Base-by-base conservation (phyloP, 1,284 basidiomycete species). In the Abortiporus biennis region DNA sequence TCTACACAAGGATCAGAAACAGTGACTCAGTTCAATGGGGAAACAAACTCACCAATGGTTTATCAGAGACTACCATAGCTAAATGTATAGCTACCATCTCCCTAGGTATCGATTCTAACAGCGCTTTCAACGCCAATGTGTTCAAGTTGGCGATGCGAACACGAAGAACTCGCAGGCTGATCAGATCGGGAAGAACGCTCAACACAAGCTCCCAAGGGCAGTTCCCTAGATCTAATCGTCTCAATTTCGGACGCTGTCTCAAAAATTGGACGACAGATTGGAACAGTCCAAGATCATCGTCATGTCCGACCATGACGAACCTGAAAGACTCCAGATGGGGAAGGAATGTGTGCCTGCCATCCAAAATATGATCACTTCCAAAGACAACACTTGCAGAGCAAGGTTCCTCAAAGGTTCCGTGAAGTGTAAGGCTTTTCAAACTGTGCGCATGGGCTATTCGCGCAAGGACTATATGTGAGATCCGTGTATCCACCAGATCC, bases 401-500 rank as follows among this genome's bases (percentile, higher is more conserved):
- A 0, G 77, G 73, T 43, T 78, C 74, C 50, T 78, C 76, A 46
- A 80, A 74, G 19, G 74, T 77, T 15, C 79, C 78, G 50, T 82
- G 79, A 1, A 84, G 60, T 0, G 78, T 82, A 27, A 84, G 60
- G 44, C 72, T 74, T 52, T 74, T 68, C 36, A 84, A 62, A 29
- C 69, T 72, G 45, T 75, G 70, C 1, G 78, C 78, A 48, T 77
- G 75, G 0, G 75, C 73, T 36, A 82, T 78, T 15, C 78, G 70
- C 6, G 75, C 68, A 22, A 82, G 68, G 21, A 82, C 78, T 34
- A 73, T 61, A 50, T 78, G 75, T 4, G 76, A 78, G 31, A 83
- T 77, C 6, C 74, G 68, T 11, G 79, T 80, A 53, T 80, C 77
- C 36, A 81, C 76, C 35, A 82, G 70, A 52, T 84, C 78, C 43